Conservation (phyloP, 768 basidiomycete species). For the Auricularia sp. region DNA sequence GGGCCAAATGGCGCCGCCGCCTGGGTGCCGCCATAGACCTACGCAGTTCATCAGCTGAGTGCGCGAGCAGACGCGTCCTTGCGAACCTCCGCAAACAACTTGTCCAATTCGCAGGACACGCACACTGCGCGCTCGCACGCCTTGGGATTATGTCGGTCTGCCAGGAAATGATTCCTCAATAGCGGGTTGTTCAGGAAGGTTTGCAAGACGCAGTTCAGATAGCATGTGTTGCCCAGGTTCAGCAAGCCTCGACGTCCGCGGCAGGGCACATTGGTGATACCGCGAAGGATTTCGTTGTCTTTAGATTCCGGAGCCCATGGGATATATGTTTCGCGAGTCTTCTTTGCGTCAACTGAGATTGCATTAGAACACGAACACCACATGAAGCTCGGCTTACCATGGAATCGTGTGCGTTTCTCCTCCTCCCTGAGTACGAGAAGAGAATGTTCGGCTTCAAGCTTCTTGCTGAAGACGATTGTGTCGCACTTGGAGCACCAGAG, state of each 20-base stretch:
- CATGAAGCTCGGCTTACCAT: conserved; percentile 31
- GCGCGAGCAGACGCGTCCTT: not conserved
- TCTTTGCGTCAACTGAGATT: conserved; percentile 25
- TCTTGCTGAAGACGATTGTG: conserved; percentile 59
- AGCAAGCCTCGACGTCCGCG: conserved; percentile 72
- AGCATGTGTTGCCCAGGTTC: conserved; percentile 90
- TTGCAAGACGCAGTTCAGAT: conserved; percentile 86
- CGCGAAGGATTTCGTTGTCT: conserved; percentile 38
- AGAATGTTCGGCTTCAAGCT: conserved; percentile 38
- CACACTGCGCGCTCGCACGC: conserved; percentile 59
- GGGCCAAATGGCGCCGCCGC: conserved; percentile 60
- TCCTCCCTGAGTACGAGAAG: conserved; percentile 41
- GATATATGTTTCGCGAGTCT: conserved; percentile 37
- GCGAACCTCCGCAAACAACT: conserved; percentile 60
- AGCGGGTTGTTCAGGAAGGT: conserved; percentile 84
- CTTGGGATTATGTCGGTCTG: conserved; percentile 76
- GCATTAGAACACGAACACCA: conserved; percentile 16
- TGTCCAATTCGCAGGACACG: conserved; percentile 91
- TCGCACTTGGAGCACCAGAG: conserved; percentile 67
- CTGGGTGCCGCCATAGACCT: conserved; percentile 39
- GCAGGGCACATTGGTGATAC: conserved; percentile 49
- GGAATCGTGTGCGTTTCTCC: conserved; percentile 51
- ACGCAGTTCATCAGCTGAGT: conserved; percentile 1
- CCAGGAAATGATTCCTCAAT: conserved; percentile 78
- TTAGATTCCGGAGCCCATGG: conserved; percentile 38